These are phyloP conservation scores for Fusarium sp. DNA, from an alignment of 2,329 filamentous ascomycete species.

Conservation along the genomic window DNA sequence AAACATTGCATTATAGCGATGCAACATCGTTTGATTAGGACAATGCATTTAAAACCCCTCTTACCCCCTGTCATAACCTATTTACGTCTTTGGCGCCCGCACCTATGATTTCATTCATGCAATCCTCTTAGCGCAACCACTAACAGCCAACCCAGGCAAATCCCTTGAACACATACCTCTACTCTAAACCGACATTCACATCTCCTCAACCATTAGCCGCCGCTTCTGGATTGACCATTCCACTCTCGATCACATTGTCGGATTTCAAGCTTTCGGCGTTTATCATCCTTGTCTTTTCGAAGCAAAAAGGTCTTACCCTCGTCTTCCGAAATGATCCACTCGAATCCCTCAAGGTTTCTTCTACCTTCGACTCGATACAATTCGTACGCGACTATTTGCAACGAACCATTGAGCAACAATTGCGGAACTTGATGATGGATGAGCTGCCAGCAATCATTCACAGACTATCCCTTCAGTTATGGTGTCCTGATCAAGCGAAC, in stretches of 20 bases:
- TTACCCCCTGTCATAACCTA: constrained; percentile 8
- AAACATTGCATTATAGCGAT: constrained; percentile 19
- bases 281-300: constrained; percentile 97
- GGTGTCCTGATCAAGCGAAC: constrained; percentile 82
- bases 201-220: constrained; percentile 93
- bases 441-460: constrained; percentile 97
- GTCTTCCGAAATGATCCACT: constrained; percentile 98
- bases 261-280: constrained; percentile 97
- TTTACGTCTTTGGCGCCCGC: constrained; percentile 20
- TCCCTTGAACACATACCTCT: constrained; percentile 94
- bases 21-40: constrained; percentile 26
- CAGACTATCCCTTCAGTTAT: constrained; percentile 85
- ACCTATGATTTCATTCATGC: constrained; percentile 39
- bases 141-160: constrained; percentile 77
- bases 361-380: constrained; percentile 98
- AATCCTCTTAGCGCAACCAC: constrained; percentile 47
- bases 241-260: constrained; percentile 95
- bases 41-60: constrained; percentile 26
- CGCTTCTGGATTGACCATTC: constrained; percentile 91
- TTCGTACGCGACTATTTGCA: constrained; percentile 98
- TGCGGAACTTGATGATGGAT: constrained; percentile 96
- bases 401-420: constrained; percentile 92
- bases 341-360: constrained; percentile 97
- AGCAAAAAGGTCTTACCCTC: constrained; percentile 94
- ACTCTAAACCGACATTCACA: constrained; percentile 90